Evolutionary conservation across 1,284 basidiomycete genomes (phyloP), one percentile per base, ranked within the genome.

Genomic region (Cutaneotrichosporon sp.): DNA sequence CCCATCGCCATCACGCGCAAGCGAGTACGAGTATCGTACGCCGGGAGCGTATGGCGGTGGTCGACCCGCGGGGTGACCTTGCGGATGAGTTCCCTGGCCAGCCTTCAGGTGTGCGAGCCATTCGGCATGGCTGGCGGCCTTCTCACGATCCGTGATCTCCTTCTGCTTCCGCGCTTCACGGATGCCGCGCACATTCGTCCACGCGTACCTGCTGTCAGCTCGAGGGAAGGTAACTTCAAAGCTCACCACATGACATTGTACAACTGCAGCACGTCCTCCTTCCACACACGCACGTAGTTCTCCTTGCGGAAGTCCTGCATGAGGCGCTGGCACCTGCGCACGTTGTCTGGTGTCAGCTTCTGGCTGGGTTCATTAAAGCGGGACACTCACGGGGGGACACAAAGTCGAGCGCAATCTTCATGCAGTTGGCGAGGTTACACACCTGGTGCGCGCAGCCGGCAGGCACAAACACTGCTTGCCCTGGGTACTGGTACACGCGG

Each of bases 381-480:
- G 30, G 38, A 18, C 8, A 76, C 77, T 74, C 61, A 81, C 78
- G 78, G 16, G 92, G 89, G 81, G 90, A 92, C 68, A 97, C 92
- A 81, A 95, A 98, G 81, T 98, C 94, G 69, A 91, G 85, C n/a
- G 95, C 94, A 56, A 97, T 90, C 82, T 97, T 97, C 82, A 97
- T 89, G 76, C 91, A 96, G 77, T 97, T 92, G 13, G 91, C 85
- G 38, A 95, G 81, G 67, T 79, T 81, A 62, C 86, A 75, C 58
- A 92, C 91, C 85, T 95, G 92, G 80, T 97, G 92, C 0, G 94
- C 93, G 78, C 92, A 97, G 38, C 95, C 94, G 1, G 94, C 94
- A 4, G 94, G 94, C 70, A 98, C 93, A 77, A 97, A 95, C 13
- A 98, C 88, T 0, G 92, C 94, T 72, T 98, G 90, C n/a, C 93